Evolutionary conservation across 1,284 basidiomycete species (phyloP).

Genomic region (Tylopilus sp.): DNA sequence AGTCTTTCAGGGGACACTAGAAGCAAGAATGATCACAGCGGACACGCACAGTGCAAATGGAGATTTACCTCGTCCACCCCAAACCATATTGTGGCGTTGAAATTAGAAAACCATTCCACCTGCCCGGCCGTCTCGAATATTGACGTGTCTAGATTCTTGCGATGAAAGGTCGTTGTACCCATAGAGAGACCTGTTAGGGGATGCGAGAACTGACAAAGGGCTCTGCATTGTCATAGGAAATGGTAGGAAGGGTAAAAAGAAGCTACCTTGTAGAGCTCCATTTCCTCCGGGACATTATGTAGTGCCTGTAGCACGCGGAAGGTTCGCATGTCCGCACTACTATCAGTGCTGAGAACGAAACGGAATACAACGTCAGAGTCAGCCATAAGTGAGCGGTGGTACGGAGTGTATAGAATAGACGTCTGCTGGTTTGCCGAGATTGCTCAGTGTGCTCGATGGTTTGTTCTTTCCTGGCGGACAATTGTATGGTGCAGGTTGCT

Average conservation of each 20-base stretch:
- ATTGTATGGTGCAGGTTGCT: conserved; percentile 7
- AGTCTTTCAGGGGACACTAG: conserved; percentile 48
- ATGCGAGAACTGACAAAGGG: conserved; percentile 47
- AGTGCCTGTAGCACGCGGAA: conserved; percentile 43
- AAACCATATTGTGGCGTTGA: conserved; percentile 48
- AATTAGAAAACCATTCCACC: conserved; percentile 50
- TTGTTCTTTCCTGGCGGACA: background rate
- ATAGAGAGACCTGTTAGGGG: conserved; percentile 45
- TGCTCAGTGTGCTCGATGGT: background rate
- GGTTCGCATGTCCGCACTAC: conserved; percentile 44
- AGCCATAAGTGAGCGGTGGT: conserved; percentile 16
- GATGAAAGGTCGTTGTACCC: conserved; percentile 50
- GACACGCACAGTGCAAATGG: background rate
- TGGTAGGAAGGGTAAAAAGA: background rate
- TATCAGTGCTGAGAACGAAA: conserved; percentile 40
- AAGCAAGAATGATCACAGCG: background rate
- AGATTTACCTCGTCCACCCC: conserved; percentile 47
- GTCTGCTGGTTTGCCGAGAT: background rate
- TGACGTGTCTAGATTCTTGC: conserved; percentile 45
- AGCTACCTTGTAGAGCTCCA: conserved; percentile 50
- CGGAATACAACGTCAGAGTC: conserved; percentile 41
- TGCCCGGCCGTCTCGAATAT: conserved; percentile 53
- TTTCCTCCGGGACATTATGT: conserved; percentile 30
- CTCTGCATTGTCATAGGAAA: background rate
- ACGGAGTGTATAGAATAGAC: background rate